Base-by-base conservation (phyloP, 163 green algal species). In the Volvox carteri region DNA sequence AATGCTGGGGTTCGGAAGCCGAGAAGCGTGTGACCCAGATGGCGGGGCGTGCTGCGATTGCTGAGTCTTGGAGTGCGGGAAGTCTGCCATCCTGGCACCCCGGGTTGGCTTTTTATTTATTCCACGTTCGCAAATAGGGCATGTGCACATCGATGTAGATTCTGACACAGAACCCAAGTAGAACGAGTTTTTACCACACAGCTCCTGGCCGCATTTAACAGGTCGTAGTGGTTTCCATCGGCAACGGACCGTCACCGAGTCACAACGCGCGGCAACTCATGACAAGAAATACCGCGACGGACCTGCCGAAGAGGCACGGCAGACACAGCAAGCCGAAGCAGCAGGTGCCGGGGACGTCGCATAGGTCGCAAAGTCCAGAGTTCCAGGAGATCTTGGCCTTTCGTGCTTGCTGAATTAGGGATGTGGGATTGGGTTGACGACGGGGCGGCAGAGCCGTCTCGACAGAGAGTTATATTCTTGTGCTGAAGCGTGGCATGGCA, bases 261-360 rank as follows among this genome's bases (percentile, higher is more conserved):
- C n/a, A n/a, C n/a, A n/a, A n/a, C n/a, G n/a, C n/a, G n/a, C n/a
- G n/a, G n/a, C n/a, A n/a, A n/a, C n/a, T n/a, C n/a, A n/a, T n/a
- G n/a, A n/a, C n/a, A n/a, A n/a, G n/a, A n/a, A n/a, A n/a, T n/a
- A 79, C 3, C 1, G 12, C 9, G 21, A 35, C 72, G 18, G 41
- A 81, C 73, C 73, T 62, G 78, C 78, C 78, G 25, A 58, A 85
- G 4, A 85, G 78, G 37, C 78, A 85, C 12, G 78, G 56, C 25
- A 70, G 35, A 39, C 78, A 85, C 21, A 74, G 50, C 8, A 58
- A 16, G 54, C 78, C 78, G 23, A 54, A 58, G 37, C 54, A 75
- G 78, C 76, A 84, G 39, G 78, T 75, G 4, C 54, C 37, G 1
- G 37, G 19, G 28, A 58, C 54, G 56, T 28, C 23, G 78, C 54